Evolutionary conservation across 164 flowering plant genomes (phyloP), one percentile per base, ranked within the genome.

Genomic region (Kalanchoe fedtschenkoi): DNA sequence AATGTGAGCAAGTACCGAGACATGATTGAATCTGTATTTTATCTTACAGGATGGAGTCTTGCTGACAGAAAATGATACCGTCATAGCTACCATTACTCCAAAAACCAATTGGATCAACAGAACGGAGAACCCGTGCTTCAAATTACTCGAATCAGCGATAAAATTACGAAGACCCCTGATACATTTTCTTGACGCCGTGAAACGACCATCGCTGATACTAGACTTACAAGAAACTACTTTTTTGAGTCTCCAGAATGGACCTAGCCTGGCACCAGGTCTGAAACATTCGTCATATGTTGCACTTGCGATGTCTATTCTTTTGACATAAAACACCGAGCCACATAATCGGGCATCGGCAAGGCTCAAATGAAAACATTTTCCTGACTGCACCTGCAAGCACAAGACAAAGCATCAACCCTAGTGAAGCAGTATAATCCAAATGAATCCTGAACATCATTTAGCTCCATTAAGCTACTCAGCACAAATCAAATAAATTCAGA

Each of bases 11-110:
- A 51, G 32, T 10, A 51, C 2, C 11, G 13, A 37, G 39, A 37
- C n/a, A n/a, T n/a, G n/a, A n/a, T n/a, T n/a, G n/a, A n/a, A n/a
- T n/a, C n/a, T n/a, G n/a, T n/a, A n/a, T n/a, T n/a, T n/a, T 24
- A 66, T 80, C 96, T 83, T 76, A 92, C 98, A 84, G 1, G 95
- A 70, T 34, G 98, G 80, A 30, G 71, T 39, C 58, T 65, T 74
- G 70, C 64, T 73, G 63, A 76, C 78, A 38, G 82, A 73, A 62
- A 76, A 60, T 37, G 88, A 73, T 59, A 83, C 68, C 29, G 91
- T 74, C 75, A 82, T 65, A 22, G 75, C 74, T 68, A 87, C 61
- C 78, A 85, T 64, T 61, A 76, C 58, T 24, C 81, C 81, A 64
- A 80, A 68, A 51, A 83, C 71, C 34, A 82, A 53, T 34, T 70